These are phyloP conservation scores for Dictyostelium capitatum DNA, from an alignment of 78 protist genomes.

Conservation along the genomic window DNA sequence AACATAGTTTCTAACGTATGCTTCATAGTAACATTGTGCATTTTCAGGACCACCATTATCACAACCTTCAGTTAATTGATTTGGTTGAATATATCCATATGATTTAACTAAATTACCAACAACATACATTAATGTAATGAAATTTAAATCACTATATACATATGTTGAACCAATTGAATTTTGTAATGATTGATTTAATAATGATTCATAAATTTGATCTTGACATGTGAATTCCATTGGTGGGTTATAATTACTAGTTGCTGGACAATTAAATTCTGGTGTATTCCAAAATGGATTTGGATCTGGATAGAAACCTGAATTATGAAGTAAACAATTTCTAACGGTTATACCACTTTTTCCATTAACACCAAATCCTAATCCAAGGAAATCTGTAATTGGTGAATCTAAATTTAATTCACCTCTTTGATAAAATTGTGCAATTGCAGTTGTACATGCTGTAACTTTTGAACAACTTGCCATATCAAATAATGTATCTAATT, in stretches of 20 bases:
- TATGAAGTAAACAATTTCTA: conserved; percentile 84
- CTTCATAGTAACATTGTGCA: conserved; percentile 88
- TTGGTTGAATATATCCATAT: conserved; percentile 10
- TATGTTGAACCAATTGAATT: conserved; percentile 80
- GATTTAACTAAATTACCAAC: conserved; percentile 78
- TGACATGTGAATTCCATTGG: conserved; percentile 84
- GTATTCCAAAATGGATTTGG: conserved; percentile 86
- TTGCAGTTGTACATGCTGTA: conserved; percentile 79
- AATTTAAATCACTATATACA: conserved; percentile 85
- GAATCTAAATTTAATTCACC: conserved; percentile 72
- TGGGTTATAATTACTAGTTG: conserved; percentile 68
- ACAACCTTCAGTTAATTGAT: conserved; percentile 55
- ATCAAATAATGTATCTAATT: conserved; percentile 72
- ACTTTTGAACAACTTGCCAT: conserved; percentile 85
- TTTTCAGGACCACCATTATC: conserved; percentile 57
- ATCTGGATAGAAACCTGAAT: conserved; percentile 89
- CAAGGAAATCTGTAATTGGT: conserved; percentile 34
- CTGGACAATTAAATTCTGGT: conserved; percentile 87
- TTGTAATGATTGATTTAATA: conserved; percentile 78
- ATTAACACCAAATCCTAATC: conserved; percentile 67
- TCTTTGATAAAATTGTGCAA: conserved; percentile 83
- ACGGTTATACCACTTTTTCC: conserved; percentile 86
- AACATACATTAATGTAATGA: conserved; percentile 90
- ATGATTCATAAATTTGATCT: conserved; percentile 49
- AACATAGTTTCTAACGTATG: conserved; percentile 85